Evolutionary conservation across 139 green algal species (phyloP).

Genomic region (Chlamydomonas sp.): DNA sequence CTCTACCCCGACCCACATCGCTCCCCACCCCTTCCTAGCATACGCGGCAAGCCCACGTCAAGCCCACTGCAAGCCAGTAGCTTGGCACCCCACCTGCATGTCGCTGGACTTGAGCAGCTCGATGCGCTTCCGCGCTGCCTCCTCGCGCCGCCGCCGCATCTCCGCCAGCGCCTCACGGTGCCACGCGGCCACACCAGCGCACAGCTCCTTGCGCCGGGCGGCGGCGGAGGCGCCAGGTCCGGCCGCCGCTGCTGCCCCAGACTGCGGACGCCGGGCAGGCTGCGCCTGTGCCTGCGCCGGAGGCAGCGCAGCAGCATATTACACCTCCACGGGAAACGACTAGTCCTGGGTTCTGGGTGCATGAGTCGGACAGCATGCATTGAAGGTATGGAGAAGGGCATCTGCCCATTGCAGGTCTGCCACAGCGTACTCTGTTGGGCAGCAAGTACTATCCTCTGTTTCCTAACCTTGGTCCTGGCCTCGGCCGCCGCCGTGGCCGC

Average conservation of each 20-base stretch:
- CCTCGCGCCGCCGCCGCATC: constrained; percentile 44
- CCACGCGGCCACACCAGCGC: constrained; percentile 25
- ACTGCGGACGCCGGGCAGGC: background rate
- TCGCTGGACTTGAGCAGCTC: constrained; percentile 77
- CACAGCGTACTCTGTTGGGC: background rate
- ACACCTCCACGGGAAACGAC: too few relatives aligned
- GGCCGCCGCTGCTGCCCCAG: background rate
- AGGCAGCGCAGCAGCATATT: too few relatives aligned
- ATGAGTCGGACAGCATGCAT: too few relatives aligned
- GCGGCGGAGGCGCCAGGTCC: background rate
- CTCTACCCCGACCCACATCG: background rate
- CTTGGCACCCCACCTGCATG: constrained; percentile 56
- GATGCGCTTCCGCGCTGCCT: constrained; percentile 65
- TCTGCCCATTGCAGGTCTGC: background rate
- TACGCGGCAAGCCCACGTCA: background rate
- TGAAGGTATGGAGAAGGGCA: too few relatives aligned
- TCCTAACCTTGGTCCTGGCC: background rate
- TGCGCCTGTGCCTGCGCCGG: too few relatives aligned
- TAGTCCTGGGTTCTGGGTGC: too few relatives aligned
- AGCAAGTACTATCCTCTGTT: background rate
- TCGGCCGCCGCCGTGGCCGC: background rate
- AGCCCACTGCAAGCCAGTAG: background rate
- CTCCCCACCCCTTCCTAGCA: background rate
- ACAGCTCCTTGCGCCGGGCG: background rate
- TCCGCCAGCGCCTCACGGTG: constrained; percentile 38